phyloP scores from a whole-genome alignment of 1,139 yeast genomes.

The Geotrichum aggregatum region DNA sequence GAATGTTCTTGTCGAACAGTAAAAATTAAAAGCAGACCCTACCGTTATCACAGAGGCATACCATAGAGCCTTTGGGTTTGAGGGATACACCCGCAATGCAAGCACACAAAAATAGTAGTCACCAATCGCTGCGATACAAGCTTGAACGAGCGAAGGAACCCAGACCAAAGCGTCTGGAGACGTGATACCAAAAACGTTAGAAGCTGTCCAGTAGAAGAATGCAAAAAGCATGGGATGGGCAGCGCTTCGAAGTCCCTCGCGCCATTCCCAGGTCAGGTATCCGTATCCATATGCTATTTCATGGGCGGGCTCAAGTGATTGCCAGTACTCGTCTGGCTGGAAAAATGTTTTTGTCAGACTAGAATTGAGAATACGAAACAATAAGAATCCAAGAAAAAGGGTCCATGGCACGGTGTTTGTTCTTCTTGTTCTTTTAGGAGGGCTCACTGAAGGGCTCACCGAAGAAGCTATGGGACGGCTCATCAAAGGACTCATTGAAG shows the following conservation, averaged over 20 bases:
- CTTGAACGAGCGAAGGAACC: slow-evolving; percentile 67
- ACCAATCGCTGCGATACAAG: slow-evolving; percentile 63
- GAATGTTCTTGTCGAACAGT: slow-evolving; percentile 73
- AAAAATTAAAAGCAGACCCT: slow-evolving; percentile 80
- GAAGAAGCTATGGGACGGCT: too few relatives aligned
- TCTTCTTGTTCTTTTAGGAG: too few relatives aligned
- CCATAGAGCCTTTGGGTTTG: slow-evolving; percentile 41
- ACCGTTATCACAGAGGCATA: slow-evolving; percentile 52
- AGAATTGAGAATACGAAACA: slow-evolving; percentile 2
- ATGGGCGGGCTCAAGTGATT: slow-evolving; percentile 91
- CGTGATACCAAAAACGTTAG: slow-evolving; percentile 32
- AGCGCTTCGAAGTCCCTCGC: slow-evolving; percentile 65
- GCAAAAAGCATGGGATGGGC: slow-evolving; percentile 74
- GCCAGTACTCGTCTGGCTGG: slow-evolving; percentile 96
- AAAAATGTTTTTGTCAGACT: slow-evolving; percentile 54
- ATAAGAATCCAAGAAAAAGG: not conserved
- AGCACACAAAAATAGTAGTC: slow-evolving; percentile 59
- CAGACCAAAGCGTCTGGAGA: slow-evolving; percentile 39
- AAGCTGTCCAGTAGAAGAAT: slow-evolving; percentile 37
- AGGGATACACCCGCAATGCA: slow-evolving; percentile 34
- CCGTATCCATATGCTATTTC: slow-evolving; percentile 71
- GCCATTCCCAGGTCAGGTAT: slow-evolving; percentile 94
- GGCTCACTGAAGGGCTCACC: not conserved
- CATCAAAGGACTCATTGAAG: too few relatives aligned
- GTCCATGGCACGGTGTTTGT: not conserved